Evolutionary conservation across 345 rosid species (phyloP), one percentile per base, ranked within the genome.

Genomic region (Acer campestre): DNA sequence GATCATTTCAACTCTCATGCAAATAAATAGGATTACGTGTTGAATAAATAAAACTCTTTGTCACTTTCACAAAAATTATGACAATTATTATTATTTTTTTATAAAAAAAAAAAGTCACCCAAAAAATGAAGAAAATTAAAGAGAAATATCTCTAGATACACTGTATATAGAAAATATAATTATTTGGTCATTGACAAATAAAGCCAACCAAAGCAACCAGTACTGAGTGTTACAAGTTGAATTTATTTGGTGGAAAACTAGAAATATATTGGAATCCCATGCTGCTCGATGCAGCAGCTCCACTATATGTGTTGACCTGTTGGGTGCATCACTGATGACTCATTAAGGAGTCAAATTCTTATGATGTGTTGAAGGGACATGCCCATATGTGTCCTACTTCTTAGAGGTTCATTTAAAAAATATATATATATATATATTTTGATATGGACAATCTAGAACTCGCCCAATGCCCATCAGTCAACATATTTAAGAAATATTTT

Each of bases 331-430:
- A 35, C 7, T 35, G 38, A 35, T 35, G 64, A 64, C 70, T 72
- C 46, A 6, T 18, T n/a, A n/a, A 69, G 75, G 59, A 75, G 79
- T 80, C 79, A 75, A 75, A 10, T 62, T 48, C 73, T 65, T 66
- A 80, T 80, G 71, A 75, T 80, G 55, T 14, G 55, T 68, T 22
- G 23, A 18, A 42, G 44, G 20, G 53, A 27, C 72, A 66, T 29
- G 44, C 23, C 68, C 61, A 46, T 61, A 27, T 73, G 13, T 73
- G 13, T 17, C 25, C 4, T 1, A 27, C 4, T 0, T 51, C 44
- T 23, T 40, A 48, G 12, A 68, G 20, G 18, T 68, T 68, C n/a
- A 48, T 23, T 23, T 25, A 25, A 0, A 25, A 25, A 25, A n/a
- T n/a, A n/a, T n/a, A n/a, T n/a, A n/a, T n/a, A n/a, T n/a, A n/a